Conservation (phyloP, 441 rosid species). For the Aleurites moluccanus region DNA sequence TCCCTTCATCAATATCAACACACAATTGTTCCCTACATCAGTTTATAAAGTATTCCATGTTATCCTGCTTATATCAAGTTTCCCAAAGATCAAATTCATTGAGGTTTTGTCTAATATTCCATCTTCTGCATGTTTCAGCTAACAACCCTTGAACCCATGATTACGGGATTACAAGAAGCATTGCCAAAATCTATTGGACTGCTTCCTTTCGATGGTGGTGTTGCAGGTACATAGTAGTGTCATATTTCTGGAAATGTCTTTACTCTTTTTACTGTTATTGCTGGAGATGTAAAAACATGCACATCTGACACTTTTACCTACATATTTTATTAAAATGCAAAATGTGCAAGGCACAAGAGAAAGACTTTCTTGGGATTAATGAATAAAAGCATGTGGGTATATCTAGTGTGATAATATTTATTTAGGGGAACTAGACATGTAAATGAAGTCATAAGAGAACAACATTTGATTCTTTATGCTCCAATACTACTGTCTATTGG, state of each 20-base stretch:
- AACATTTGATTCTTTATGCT: background rate
- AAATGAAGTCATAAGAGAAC: background rate
- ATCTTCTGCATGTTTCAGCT: slow-evolving; percentile 47
- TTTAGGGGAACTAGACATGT: background rate
- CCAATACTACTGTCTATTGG: background rate
- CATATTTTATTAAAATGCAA: background rate
- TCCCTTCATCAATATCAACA: background rate
- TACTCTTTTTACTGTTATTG: background rate
- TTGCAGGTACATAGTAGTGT: slow-evolving; percentile 55
- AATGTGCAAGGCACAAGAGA: background rate
- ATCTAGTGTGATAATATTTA: background rate
- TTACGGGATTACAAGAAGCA: slow-evolving; percentile 88
- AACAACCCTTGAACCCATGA: slow-evolving; percentile 85
- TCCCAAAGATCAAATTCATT: slow-evolving; percentile 2
- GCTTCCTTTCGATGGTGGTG: slow-evolving; percentile 96
- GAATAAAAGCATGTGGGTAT: background rate
- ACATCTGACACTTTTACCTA: background rate
- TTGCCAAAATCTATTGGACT: slow-evolving; percentile 96
- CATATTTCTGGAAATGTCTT: background rate
- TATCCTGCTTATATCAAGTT: slow-evolving; percentile 7
- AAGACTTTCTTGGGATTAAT: background rate
- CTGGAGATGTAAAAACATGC: background rate
- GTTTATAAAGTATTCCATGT: background rate
- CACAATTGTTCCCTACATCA: background rate
- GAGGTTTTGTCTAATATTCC: slow-evolving; percentile 24